These are phyloP conservation scores for Parathielavia hyrcaniae DNA, from an alignment of 495 filamentous ascomycete genomes.

Conservation along the genomic window DNA sequence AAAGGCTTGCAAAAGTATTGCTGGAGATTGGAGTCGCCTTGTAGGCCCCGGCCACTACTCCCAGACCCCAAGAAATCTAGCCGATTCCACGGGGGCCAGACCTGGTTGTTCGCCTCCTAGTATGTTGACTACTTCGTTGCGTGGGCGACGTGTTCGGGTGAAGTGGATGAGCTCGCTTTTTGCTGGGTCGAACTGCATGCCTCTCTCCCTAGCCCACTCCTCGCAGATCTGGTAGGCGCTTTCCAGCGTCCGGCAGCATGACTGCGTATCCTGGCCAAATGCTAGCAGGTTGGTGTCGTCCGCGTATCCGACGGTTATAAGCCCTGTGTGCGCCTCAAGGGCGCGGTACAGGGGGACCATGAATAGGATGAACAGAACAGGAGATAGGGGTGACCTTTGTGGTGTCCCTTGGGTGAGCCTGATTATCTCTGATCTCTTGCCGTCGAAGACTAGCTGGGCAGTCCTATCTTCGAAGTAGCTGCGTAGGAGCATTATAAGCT, in stretches of 20 bases:
- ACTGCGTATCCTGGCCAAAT: background rate
- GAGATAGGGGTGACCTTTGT: background rate
- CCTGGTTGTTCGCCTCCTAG: background rate
- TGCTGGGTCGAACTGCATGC: too few species aligned
- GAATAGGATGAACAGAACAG: background rate
- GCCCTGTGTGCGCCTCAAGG: background rate
- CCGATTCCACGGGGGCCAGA: background rate
- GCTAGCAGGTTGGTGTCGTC: background rate
- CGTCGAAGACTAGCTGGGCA: background rate
- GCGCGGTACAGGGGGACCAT: background rate
- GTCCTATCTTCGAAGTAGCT: background rate
- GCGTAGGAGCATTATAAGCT: background rate
- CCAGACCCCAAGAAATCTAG: too few species aligned
- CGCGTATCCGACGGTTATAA: background rate
- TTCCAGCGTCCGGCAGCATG: background rate
- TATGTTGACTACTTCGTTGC: background rate
- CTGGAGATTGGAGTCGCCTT: too few species aligned
- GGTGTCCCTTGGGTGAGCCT: background rate
- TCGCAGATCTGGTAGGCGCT: background rate
- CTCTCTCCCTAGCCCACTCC: background rate
- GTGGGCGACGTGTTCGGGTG: background rate
- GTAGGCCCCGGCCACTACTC: too few species aligned
- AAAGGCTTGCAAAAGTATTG: too few species aligned
- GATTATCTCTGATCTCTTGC: background rate
- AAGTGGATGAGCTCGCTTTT: background rate